phyloP scores from a whole-genome alignment of 1,284 basidiomycete species.

The Boletus holoroseus region DNA sequence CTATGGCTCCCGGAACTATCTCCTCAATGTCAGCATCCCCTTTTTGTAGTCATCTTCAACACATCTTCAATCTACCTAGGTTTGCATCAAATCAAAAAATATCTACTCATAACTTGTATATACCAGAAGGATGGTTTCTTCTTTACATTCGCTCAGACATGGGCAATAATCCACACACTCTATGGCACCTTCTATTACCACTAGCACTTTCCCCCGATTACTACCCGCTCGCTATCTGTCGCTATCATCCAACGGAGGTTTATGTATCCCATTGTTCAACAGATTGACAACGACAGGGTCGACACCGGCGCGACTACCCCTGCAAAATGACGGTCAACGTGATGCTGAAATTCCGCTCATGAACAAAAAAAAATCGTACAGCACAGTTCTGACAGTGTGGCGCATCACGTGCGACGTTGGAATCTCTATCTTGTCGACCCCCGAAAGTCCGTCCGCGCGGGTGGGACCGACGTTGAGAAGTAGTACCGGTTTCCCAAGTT shows the following conservation, averaged over 20 bases:
- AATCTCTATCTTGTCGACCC: constrained; percentile 73
- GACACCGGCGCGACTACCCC: constrained; percentile 20
- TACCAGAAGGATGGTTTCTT: constrained; percentile 19
- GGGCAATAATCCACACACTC: constrained; percentile 30
- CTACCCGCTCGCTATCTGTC: constrained; percentile 10
- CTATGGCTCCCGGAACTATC: constrained; percentile 14
- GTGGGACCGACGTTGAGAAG: constrained; percentile 84
- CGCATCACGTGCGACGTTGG: constrained; percentile 64
- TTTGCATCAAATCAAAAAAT: constrained; percentile 20
- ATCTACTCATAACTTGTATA: constrained; percentile 27
- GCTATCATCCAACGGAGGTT: constrained; percentile 24
- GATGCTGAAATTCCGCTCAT: background rate
- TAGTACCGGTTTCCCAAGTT: constrained; percentile 70
- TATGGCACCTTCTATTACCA: constrained; percentile 25
- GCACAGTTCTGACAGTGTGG: constrained; percentile 50
- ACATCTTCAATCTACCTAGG: constrained; percentile 10
- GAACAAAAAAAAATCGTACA: constrained; percentile 42
- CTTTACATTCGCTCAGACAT: constrained; percentile 22
- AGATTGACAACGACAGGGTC: constrained; percentile 22
- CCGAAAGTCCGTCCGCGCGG: constrained; percentile 70
- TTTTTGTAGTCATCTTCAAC: constrained; percentile 24
- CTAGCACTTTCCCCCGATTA: constrained; percentile 12
- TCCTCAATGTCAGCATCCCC: constrained; percentile 21
- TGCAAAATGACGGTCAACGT: constrained; percentile 8
- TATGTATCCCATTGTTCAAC: constrained; percentile 29